These are phyloP conservation scores for Dispira simplex DNA, from an alignment of 192 early-diverging fungal species.

Conservation along the genomic window DNA sequence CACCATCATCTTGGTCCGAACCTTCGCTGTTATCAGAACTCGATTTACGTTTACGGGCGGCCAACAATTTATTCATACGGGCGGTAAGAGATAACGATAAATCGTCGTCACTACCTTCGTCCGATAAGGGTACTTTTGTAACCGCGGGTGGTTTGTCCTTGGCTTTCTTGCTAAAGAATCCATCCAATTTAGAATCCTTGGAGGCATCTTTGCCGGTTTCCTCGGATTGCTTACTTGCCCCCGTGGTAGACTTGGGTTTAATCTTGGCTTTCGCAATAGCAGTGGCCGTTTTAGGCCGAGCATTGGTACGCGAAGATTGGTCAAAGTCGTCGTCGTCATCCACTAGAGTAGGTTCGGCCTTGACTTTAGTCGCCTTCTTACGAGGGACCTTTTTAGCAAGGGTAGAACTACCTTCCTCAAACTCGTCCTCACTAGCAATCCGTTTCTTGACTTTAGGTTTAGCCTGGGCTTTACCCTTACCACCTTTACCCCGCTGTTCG, in stretches of 20 bases:
- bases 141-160: too few species aligned
- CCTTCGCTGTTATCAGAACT: not conserved
- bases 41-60: not conserved
- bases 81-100: not conserved
- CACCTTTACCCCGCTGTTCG: constrained; percentile 15
- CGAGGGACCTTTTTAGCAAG: not conserved
- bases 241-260: too few species aligned
- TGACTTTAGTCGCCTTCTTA: not conserved
- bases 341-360: not conserved
- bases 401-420: constrained; percentile 12
- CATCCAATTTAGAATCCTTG: too few species aligned
- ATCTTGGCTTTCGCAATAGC: too few species aligned
- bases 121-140: not conserved
- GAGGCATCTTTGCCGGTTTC: too few species aligned
- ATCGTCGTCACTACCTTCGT: not conserved
- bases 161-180: too few species aligned
- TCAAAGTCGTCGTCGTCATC: not conserved
- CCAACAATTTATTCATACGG: not conserved
- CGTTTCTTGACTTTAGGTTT: constrained; percentile 14
- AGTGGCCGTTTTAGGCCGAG: too few species aligned
- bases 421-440: constrained; percentile 20
- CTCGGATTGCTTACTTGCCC: too few species aligned
- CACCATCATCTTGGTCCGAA: not conserved
- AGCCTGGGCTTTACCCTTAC: constrained; percentile 13
- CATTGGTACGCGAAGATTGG: too few species aligned